Evolutionary conservation across 2,329 filamentous ascomycete genomes (phyloP).

Genomic region (Ascochyta viciae-villosae): DNA sequence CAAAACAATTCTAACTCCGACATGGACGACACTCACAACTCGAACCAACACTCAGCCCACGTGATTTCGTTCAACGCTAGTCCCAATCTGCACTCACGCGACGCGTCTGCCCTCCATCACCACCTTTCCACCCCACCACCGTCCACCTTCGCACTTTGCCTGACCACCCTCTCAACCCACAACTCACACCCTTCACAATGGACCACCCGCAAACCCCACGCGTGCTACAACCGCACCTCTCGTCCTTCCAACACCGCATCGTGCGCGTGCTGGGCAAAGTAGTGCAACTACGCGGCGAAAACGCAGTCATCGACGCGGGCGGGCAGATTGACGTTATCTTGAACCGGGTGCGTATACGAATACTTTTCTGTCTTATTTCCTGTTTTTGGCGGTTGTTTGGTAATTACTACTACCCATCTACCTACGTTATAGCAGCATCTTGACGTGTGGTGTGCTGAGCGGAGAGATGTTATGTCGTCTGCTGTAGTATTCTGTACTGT

Average conservation of each 20-base stretch:
- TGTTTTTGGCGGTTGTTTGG: too few relatives aligned
- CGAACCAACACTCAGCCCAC: background rate
- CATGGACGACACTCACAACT: too few relatives aligned
- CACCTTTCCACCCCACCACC: background rate
- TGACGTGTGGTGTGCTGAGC: too few relatives aligned
- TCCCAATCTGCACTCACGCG: conserved; percentile 4
- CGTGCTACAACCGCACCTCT: conserved; percentile 80
- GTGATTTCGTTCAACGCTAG: conserved; percentile 10
- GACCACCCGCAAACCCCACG: conserved; percentile 69
- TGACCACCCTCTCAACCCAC: background rate
- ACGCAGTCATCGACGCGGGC: conserved; percentile 78
- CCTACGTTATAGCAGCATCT: too few relatives aligned
- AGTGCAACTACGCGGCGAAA: conserved; percentile 78
- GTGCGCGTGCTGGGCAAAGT: conserved; percentile 90
- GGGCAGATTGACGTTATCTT: conserved; percentile 78
- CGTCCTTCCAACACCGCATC: conserved; percentile 72
- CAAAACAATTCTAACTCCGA: too few relatives aligned
- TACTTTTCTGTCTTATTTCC: too few relatives aligned
- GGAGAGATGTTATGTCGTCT: too few relatives aligned
- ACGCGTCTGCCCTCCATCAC: conserved; percentile 6
- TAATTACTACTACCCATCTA: too few relatives aligned
- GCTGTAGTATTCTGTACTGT: too few relatives aligned
- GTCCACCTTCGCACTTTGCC: background rate
- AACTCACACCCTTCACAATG: conserved; percentile 23
- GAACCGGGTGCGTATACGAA: conserved; percentile 66